phyloP scores from a whole-genome alignment of 2,329 filamentous ascomycete species.

The Aureobasidium sp. region DNA sequence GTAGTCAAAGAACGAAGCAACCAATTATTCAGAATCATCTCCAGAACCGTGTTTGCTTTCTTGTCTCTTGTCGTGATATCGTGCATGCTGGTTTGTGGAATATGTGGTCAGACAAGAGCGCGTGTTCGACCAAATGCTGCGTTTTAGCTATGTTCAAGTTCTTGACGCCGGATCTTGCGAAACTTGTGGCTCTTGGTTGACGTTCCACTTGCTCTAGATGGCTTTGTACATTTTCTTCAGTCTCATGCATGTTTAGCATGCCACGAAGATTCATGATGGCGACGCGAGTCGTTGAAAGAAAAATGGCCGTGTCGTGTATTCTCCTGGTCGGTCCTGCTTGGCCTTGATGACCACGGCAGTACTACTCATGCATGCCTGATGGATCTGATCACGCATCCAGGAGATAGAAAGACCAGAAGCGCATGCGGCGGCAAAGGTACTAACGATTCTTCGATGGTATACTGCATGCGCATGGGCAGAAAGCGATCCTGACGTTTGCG shows the following conservation, averaged over 20 bases:
- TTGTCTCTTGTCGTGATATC: background rate
- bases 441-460: background rate
- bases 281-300: background rate
- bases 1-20: background rate
- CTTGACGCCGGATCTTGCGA: background rate
- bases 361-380: background rate
- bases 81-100: background rate
- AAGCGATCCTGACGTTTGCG: background rate
- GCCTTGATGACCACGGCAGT: background rate
- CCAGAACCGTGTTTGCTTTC: background rate
- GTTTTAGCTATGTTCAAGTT: background rate
- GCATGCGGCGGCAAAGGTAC: background rate
- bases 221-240: background rate
- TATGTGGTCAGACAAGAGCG: background rate
- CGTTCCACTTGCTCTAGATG: too few relatives aligned
- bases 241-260: constrained; percentile 19
- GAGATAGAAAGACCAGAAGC: background rate
- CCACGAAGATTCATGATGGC: constrained; percentile 23
- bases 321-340: background rate
- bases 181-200: background rate
- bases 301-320: background rate
- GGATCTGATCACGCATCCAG: background rate
- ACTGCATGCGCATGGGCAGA: background rate
- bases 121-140: background rate
- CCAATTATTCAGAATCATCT: background rate